Conservation (phyloP, 306 rosid species). For the Acacia melanoxylon region DNA sequence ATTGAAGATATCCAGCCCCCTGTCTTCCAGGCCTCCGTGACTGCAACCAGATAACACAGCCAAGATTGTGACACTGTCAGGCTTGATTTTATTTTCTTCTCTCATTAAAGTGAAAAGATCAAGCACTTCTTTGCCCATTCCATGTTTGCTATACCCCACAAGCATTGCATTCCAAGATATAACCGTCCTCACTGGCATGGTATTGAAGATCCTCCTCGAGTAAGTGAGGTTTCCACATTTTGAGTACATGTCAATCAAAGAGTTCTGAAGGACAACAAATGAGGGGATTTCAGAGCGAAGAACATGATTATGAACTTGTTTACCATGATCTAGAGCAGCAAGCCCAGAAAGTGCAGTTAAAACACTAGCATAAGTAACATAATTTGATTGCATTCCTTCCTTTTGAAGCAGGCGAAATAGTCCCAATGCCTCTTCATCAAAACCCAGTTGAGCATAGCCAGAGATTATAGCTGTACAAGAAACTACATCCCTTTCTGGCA, state of each 20-base stretch:
- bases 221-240: slow-evolving; percentile 83
- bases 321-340: slow-evolving; percentile 86
- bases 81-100: slow-evolving; percentile 65
- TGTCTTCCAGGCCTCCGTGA: slow-evolving; percentile 78
- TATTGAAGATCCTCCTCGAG: slow-evolving; percentile 66
- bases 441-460: slow-evolving; percentile 86
- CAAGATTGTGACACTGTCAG: slow-evolving; percentile 72
- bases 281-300: slow-evolving; percentile 60
- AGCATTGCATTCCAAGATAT: slow-evolving; percentile 96
- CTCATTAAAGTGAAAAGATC: slow-evolving; percentile 69
- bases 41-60: slow-evolving; percentile 91
- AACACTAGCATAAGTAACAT: slow-evolving; percentile 78
- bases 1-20: slow-evolving; percentile 66
- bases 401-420: slow-evolving; percentile 63
- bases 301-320: slow-evolving; percentile 75
- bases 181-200: slow-evolving; percentile 67
- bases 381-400: slow-evolving; percentile 81
- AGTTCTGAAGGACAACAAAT: slow-evolving; percentile 77
- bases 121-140: slow-evolving; percentile 81
- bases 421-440: slow-evolving; percentile 72
- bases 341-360: slow-evolving; percentile 87
- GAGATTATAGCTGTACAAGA: slow-evolving; percentile 84
- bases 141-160: slow-evolving; percentile 84
- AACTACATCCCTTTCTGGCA: slow-evolving; percentile 87
- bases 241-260: slow-evolving; percentile 90